These are phyloP conservation scores for Theobroma cacao DNA, from an alignment of 345 rosid genomes.

Conservation along the genomic window DNA sequence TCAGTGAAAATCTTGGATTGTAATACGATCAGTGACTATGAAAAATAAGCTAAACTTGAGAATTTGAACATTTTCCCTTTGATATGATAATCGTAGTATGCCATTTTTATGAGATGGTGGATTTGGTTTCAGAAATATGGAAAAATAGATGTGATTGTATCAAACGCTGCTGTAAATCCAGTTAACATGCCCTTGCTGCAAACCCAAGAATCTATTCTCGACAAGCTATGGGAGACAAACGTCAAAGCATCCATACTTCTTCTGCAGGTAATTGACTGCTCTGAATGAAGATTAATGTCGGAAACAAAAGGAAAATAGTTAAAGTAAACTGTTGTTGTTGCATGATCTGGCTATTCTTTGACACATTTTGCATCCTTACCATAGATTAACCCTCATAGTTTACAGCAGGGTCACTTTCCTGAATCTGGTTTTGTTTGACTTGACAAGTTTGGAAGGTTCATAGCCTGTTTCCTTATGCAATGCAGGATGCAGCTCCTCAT, in stretches of 20 bases:
- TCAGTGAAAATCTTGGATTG: neutral
- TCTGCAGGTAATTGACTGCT: slow-evolving; percentile 36
- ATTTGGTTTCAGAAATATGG: slow-evolving; percentile 51
- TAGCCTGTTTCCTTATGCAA: neutral
- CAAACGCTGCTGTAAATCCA: slow-evolving; percentile 69
- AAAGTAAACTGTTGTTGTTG: too few relatives aligned
- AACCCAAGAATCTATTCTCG: slow-evolving; percentile 54
- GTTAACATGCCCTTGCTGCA: slow-evolving; percentile 38
- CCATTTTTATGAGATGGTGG: neutral
- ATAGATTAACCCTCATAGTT: too few relatives aligned
- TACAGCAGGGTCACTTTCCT: too few relatives aligned
- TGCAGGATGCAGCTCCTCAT: slow-evolving; percentile 79
- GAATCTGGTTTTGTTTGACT: too few relatives aligned
- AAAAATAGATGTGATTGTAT: slow-evolving; percentile 59
- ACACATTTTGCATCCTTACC: neutral
- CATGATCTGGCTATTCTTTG: neutral
- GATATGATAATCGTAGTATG: too few relatives aligned
- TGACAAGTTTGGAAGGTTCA: neutral
- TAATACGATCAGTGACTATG: neutral
- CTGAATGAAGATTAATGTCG: neutral
- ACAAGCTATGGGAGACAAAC: slow-evolving; percentile 75
- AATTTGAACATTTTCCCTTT: neutral
- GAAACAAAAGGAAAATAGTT: too few relatives aligned
- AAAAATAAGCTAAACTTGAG: neutral
- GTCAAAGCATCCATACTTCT: slow-evolving; percentile 62